A percentile compares a stretch with the other conserved stretches of the same genome.
Evolutionary conservation across 768 basidiomycete genomes (phyloP).

Genomic region (Mycena belliarum): DNA sequence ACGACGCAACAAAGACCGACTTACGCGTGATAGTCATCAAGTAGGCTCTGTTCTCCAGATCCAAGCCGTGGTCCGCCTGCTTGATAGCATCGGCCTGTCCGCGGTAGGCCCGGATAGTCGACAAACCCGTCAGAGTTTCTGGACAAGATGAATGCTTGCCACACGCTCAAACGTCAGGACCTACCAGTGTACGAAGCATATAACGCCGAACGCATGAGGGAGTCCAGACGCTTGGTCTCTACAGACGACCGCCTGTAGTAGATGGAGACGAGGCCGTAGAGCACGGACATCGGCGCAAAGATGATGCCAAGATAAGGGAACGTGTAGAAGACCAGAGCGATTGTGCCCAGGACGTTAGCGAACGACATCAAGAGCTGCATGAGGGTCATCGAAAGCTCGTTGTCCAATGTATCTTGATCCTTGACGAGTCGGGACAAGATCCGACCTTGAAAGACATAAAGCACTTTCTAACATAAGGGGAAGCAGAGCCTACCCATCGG

Average conservation of each 20-base stretch:
- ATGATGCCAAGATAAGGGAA: slow-evolving; percentile 69
- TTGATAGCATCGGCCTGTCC: slow-evolving; percentile 51
- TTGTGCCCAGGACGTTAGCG: slow-evolving; percentile 51
- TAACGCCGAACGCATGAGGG: slow-evolving; percentile 56
- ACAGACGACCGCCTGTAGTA: slow-evolving; percentile 65
- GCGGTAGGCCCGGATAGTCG: slow-evolving; percentile 63
- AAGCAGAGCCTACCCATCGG: slow-evolving; percentile 49
- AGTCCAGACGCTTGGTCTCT: slow-evolving; percentile 66
- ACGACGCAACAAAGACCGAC: neutral
- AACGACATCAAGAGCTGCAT: slow-evolving; percentile 48
- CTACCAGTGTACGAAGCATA: slow-evolving; percentile 60
- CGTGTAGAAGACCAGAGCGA: slow-evolving; percentile 63
- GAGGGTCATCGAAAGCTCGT: slow-evolving; percentile 45
- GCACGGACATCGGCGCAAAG: slow-evolving; percentile 51
- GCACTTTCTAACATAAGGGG: neutral
- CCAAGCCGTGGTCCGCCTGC: slow-evolving; percentile 54
- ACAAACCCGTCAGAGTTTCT: slow-evolving; percentile 66
- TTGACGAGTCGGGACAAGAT: slow-evolving; percentile 60
- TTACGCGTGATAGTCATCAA: slow-evolving; percentile 54
- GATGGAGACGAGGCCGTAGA: slow-evolving; percentile 54
- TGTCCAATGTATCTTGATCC: slow-evolving; percentile 62
- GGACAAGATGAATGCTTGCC: neutral
- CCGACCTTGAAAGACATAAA: slow-evolving; percentile 40
- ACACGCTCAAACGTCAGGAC: neutral
- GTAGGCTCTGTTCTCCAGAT: slow-evolving; percentile 63